Evolutionary conservation across 768 basidiomycete genomes (phyloP), one percentile per base, ranked within the genome.

Genomic region (Suillus paluster): DNA sequence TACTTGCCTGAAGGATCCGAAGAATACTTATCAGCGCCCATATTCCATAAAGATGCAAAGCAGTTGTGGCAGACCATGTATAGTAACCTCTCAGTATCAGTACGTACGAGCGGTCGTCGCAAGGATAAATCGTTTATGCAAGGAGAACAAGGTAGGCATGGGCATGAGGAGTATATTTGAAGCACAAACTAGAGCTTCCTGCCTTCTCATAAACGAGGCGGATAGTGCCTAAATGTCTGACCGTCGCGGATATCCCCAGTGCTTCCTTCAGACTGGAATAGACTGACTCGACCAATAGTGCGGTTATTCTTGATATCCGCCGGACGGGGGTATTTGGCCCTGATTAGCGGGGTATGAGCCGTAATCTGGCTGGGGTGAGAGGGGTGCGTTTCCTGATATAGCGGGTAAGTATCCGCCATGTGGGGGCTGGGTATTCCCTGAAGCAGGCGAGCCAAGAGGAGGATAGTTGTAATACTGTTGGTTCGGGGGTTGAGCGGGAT

Each of bases 281-380:
- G 49, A 4, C 15, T 42, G 45, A 8, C 48, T 49, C 19, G 39
- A 23, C n/a, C 36, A 59, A 19, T 62, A 64, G 11, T 45, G 30
- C 11, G 58, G 41, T 11, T 46, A 57, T 25, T 42, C 25, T 58
- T 63, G 66, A 53, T 69, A 67, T 30, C 62, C 66, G 34, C 45
- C 44, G 2, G 58, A 59, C 41, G 60, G 25, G 7, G 60, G 61
- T 36, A 57, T 55, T 30, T 55, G 69, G 3, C 38, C 39, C 42
- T 67, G 72, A 21, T 63, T 36, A 21, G 23, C 36, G 12, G 71
- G 72, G n/a, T 69, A 59, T 12, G 62, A 19, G 34, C 1, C 46
- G 59, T 63, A 65, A 30, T 66, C 67, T 6, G 72, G 61, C 38
- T 66, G 72, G 30, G 65, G 65, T 2, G 71, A 62, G 6, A 49